A percentile compares a stretch with the other conserved stretches of the same genome.
Evolutionary conservation across 495 filamentous ascomycete genomes (phyloP).

Genomic region (Podospora anserina): DNA sequence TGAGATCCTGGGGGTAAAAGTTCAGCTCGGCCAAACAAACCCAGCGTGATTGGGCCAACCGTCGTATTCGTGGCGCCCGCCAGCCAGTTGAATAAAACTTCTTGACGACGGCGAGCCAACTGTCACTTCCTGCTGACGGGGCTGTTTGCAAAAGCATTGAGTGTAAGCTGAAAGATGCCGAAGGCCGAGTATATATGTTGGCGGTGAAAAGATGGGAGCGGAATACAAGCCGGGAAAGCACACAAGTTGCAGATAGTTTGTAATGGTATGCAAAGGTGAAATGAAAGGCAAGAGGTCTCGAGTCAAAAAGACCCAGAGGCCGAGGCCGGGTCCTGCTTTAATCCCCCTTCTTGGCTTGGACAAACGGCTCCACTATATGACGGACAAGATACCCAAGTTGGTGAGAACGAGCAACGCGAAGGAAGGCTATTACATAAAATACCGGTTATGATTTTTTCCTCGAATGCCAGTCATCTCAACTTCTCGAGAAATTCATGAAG

Average conservation of each 20-base stretch:
- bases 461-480: neutral
- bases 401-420: neutral
- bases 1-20: neutral
- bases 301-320: neutral
- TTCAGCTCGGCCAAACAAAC: constrained; percentile 14
- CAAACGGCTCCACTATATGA: neutral
- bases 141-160: neutral
- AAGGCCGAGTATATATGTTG: neutral
- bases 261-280: neutral
- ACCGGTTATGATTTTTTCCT: neutral
- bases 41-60: constrained; percentile 20
- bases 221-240: neutral
- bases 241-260: neutral
- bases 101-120: constrained; percentile 16
- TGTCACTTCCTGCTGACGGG: constrained; percentile 17
- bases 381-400: neutral
- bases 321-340: neutral
- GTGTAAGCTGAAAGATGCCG: neutral
- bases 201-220: neutral
- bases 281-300: neutral
- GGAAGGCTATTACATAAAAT: neutral
- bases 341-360: constrained; percentile 4
- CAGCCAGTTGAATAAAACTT: neutral
- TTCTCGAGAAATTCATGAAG: neutral
- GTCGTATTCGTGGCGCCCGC: constrained; percentile 11